Base-by-base conservation (phyloP, 257 asterid genomes). In the Solanum ahanhuiri region DNA sequence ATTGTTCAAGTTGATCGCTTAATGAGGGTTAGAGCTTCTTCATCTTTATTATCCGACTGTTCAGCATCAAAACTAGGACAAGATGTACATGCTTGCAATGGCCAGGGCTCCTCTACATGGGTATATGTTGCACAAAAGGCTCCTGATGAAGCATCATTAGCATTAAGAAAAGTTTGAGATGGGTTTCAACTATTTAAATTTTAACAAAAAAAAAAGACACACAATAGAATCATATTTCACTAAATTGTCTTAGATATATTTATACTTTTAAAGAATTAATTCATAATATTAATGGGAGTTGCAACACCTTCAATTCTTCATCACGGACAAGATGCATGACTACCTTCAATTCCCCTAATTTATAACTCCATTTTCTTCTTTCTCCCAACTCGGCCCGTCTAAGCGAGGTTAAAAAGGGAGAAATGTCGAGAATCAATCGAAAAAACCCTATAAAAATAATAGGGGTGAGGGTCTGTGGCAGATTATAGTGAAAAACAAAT, bases 21-120 rank as follows among this genome's bases (percentile, higher is more conserved):
- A 7, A 37, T 37, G 43, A 37, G 11, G 43, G 45, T 9, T 39
- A n/a, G 45, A 39, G 45, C 4, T 39, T 39, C 83, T 85, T 83
- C 91, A 76, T 88, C 89, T 23, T 91, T 88, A 86, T 87, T 63
- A 67, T 48, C 83, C 43, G 89, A 83, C 71, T 41, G 64, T 48
- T 90, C 92, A 22, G 60, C 70, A 64, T 83, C 82, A 73, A 91
- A 86, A 86, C 60, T 64, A 30, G 85, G 70, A 87, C 57, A 69
- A 70, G 84, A 30, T 67, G 86, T 57, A 43, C 89, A 84, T 33
- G 93, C 84, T 84, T 93, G 93, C 33, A 91, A 89, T 58, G 94
- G 75, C 98, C 98, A 96, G 83, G 99, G 99, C 92, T 95, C 99
- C 95, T 96, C 99, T 79, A 93, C 94, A 30, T 90, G 94, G 88